Evolutionary conservation across 2,329 filamentous ascomycete species (phyloP).

Genomic region (Calonectria fujianensis): DNA sequence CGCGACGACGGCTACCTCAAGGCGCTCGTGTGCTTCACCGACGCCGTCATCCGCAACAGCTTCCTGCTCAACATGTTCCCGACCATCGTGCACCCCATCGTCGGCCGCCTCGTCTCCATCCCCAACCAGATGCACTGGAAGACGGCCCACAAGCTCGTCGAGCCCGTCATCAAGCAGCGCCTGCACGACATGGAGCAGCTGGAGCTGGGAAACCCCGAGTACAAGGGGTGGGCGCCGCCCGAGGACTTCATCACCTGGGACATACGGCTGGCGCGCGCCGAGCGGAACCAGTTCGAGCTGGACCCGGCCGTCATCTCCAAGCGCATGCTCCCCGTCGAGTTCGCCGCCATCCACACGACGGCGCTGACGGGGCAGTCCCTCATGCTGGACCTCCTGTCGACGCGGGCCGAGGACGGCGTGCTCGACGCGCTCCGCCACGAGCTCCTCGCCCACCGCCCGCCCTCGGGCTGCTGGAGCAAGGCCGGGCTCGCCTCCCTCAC

Average conservation of each 20-base stretch:
- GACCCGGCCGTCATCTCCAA: slow-evolving; percentile 69
- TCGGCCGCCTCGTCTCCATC: slow-evolving; percentile 67
- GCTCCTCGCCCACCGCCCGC: slow-evolving; percentile 53
- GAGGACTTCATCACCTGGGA: slow-evolving; percentile 77
- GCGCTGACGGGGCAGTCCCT: slow-evolving; percentile 69
- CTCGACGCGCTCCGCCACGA: slow-evolving; percentile 67
- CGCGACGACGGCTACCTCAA: slow-evolving; percentile 67
- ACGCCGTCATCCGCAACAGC: slow-evolving; percentile 67
- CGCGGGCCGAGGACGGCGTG: slow-evolving; percentile 59
- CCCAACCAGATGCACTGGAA: slow-evolving; percentile 69
- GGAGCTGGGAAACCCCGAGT: slow-evolving; percentile 62
- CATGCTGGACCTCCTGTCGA: slow-evolving; percentile 67
- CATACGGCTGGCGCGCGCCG: slow-evolving; percentile 69
- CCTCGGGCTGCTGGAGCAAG: slow-evolving; percentile 68
- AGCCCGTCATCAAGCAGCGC: slow-evolving; percentile 70
- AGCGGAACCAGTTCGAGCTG: slow-evolving; percentile 65
- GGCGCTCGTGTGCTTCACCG: slow-evolving; percentile 69
- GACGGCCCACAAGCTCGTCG: slow-evolving; percentile 62
- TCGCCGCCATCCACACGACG: slow-evolving; percentile 76
- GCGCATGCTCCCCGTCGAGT: slow-evolving; percentile 73
- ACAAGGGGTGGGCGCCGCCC: slow-evolving; percentile 65
- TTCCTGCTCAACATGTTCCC: slow-evolving; percentile 69
- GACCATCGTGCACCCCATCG: slow-evolving; percentile 67
- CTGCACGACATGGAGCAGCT: slow-evolving; percentile 67
- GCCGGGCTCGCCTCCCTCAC: slow-evolving; percentile 64